Evolutionary conservation across 352 stramenopile genomes (phyloP), one percentile per base, ranked within the genome.

Genomic region (Globisporangium middletonii): DNA sequence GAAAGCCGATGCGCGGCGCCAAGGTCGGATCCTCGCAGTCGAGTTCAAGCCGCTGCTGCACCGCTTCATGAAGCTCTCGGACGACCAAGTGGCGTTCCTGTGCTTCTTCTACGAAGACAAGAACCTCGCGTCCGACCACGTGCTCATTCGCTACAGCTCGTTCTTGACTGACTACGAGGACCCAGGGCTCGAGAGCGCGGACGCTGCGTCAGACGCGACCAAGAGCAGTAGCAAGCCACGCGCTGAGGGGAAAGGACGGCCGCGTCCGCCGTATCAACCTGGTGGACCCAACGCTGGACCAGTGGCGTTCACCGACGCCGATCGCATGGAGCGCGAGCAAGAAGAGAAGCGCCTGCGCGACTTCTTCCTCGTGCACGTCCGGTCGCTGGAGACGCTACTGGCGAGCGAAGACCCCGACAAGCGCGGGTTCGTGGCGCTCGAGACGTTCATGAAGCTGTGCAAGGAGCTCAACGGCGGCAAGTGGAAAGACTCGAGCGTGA

Each of bases 21-120:
- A 82, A 46, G 78, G 81, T 8, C 81, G 78, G 5, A 61, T 91
- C 16, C 53, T 72, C 8, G 71, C 75, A 0, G 46, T 68, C 27
- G 66, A 68, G 28, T 91, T 91, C 49, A 65, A 67, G 7, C 35
- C 61, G 16, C 71, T 83, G 26, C 63, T 89, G 42, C 80, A 76
- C 51, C 63, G 67, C 2, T 63, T 63, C 1, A 60, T 89, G 48
- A 60, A 62, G 16, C 60, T 91, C n/a, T 79, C 65, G 9, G 78
- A 86, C 19, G 77, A 84, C 23, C 81, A 91, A 58, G 69, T 67
- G 0, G 76, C 81, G 3, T 91, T 91, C 65, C 64, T 91, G 12
- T 79, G 75, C 30, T 83, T 86, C 53, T 91, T 91, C 52, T 91
- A 91, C 63, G 81, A 89, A 53, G 81, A 91, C 63, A 78, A 75